Evolutionary conservation across 2,329 filamentous ascomycete genomes (phyloP), one percentile per base, ranked within the genome.

Genomic region (Colletotrichum phormii): DNA sequence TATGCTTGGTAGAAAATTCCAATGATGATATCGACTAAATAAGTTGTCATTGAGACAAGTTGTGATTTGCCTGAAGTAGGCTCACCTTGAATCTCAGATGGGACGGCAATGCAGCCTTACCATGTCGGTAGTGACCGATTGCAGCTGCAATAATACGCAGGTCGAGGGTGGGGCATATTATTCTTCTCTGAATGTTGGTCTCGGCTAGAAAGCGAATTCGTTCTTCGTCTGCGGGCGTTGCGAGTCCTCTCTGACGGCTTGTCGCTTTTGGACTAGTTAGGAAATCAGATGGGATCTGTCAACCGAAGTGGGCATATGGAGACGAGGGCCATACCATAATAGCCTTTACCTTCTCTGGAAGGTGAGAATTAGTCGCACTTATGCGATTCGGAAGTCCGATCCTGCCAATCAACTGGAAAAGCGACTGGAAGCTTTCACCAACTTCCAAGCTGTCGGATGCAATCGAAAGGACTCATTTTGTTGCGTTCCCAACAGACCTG

Each of bases 81-180:
- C 18, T 49, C 18, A n/a, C 15, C 4, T 49, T 49, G 18, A 11
- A 49, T 11, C 42, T 22, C 42, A 51, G 11, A 26, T 63, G 42
- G 33, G n/a, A 63, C 60, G 31, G 42, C 12, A 46, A 61, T 46
- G 58, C 42, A 63, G 60, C 60, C 42, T 63, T 51, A 63, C 29
- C 42, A 31, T 18, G 49, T 63, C 60, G 42, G 42, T n/a, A 63
- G 60, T 63, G 42, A 9, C 11, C 26, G 42, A 31, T 31, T 46
- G 13, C 13, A 62, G 24, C 26, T 63, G 18, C 42, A 63, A 29
- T 4, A 51, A 29, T 2, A 35, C 29, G 29, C 60, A 63, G 42
- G 13, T 35, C 29, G 9, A 51, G 42, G 33, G 60, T 33, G 42
- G 42, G 15, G n/a, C 12, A n/a, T 53, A 8, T 63, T 11, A 7